Evolutionary conservation across 2,329 filamentous ascomycete species (phyloP), one percentile per base, ranked within the genome.

Genomic region (Fusarium tupiense): DNA sequence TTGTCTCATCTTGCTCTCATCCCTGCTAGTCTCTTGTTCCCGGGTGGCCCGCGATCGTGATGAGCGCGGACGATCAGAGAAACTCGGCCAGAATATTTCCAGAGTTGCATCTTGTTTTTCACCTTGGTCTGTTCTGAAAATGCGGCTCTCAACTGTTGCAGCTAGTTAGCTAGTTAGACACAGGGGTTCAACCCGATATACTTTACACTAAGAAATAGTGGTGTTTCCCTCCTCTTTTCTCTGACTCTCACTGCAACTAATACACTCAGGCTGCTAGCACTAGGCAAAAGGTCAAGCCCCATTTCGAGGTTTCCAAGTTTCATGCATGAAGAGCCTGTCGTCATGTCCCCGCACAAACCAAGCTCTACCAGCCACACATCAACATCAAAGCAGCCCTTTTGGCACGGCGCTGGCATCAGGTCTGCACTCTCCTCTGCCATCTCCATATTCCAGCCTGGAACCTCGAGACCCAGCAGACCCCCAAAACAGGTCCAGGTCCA

Each of bases 301-400:
- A 24, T 26, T 38, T 41, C 59, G 26, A 50, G 38, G 61, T 56
- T 57, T 57, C 65, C 67, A 69, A 58, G 66, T 64, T 64, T 69
- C 26, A 56, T 56, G 52, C 37, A 56, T 56, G 24, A n/a, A 64
- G 53, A 64, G 46, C 24, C 43, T 76, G 66, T 73, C 76, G 76
- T 77, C 76, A 77, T 78, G 64, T 69, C 76, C 76, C 76, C 75
- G 72, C 75, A 76, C 62, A 67, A 73, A 50, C 54, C 46, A 56
- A 59, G 66, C 61, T 52, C 52, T 64, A 29, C 57, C 57, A 76
- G 67, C 73, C 75, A 67, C 72, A 75, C 72, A 61, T 64, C 52
- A 65, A 66, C 64, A 46, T 38, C 61, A 43, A 62, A 71, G 64
- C 61, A 64, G 56, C 64, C 56, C 59, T 57, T 63, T 61, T 69